Percentiles rank a stretch among this genome's conserved stretches.
Conservation (phyloP, 148 eudicot genomes). For the Amaranthus cruentus region DNA sequence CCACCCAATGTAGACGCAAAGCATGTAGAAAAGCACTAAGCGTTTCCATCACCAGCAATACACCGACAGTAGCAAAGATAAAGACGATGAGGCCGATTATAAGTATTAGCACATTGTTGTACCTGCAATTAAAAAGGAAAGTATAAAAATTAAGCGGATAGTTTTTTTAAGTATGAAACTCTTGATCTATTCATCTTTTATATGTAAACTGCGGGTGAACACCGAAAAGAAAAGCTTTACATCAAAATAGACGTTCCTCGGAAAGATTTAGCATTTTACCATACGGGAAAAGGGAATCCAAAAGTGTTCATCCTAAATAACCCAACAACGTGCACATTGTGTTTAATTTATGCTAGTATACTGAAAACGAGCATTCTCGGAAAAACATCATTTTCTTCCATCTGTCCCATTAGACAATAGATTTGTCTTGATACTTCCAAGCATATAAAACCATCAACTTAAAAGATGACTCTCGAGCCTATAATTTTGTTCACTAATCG, state of each 20-base stretch:
- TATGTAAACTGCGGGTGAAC: not conserved
- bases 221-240: not conserved
- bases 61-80: constrained; percentile 83
- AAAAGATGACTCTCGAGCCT: too few species aligned
- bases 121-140: constrained; percentile 38
- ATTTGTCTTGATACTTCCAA: too few species aligned
- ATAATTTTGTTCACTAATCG: too few species aligned
- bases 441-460: not conserved
- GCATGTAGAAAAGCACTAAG: constrained; percentile 96
- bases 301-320: not conserved
- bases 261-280: not conserved
- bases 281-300: not conserved
- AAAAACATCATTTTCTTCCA: too few species aligned
- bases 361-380: too few species aligned
- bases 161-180: not conserved
- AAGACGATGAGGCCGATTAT: constrained; percentile 63
- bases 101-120: constrained; percentile 57
- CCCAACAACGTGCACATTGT: too few species aligned
- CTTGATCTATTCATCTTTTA: not conserved
- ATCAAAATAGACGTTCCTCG: too few species aligned
- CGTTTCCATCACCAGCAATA: constrained; percentile 88
- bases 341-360: too few species aligned
- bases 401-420: too few species aligned
- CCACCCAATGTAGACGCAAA: constrained; percentile 91
- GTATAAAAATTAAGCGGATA: not conserved